Percentiles rank a stretch among this genome's conserved stretches.
Conservation (phyloP, 768 basidiomycete genomes). For the Pisolithus marmoratus region DNA sequence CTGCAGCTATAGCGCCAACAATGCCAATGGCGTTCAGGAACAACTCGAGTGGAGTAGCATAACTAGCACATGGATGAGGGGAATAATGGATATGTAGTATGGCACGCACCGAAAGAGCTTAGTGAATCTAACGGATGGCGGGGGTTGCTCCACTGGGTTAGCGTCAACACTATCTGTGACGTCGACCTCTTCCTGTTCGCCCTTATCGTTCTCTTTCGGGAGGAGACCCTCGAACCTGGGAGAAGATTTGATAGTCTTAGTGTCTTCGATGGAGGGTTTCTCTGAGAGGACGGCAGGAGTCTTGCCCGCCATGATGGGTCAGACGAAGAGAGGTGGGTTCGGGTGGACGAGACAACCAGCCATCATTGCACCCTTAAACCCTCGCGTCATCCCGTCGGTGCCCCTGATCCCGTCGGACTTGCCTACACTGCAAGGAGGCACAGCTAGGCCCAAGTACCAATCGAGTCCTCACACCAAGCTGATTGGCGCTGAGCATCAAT, state of each 20-base stretch:
- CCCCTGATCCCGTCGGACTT: no score
- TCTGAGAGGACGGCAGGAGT: slow-evolving; percentile 40
- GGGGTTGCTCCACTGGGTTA: slow-evolving; percentile 23
- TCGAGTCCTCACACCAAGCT: no score
- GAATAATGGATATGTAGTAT: background rate
- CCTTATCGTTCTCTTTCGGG: slow-evolving; percentile 27
- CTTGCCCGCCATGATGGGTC: slow-evolving; percentile 37
- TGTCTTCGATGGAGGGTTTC: slow-evolving; percentile 28
- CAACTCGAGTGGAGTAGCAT: slow-evolving; percentile 66
- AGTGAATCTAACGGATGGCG: slow-evolving; percentile 36
- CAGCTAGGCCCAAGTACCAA: no score
- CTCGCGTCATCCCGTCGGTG: no score
- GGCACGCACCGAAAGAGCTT: slow-evolving; percentile 43
- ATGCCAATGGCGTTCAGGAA: slow-evolving; percentile 65
- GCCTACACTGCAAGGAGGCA: no score
- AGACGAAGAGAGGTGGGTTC: background rate
- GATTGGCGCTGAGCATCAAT: no score
- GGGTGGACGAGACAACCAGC: no score
- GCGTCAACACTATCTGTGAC: slow-evolving; percentile 1
- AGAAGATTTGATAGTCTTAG: background rate
- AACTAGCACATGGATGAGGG: slow-evolving; percentile 39
- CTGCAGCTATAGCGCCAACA: slow-evolving; percentile 68
- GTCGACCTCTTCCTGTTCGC: slow-evolving; percentile 16
- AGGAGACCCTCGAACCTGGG: background rate
- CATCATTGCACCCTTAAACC: no score